Conservation (phyloP, 2,329 filamentous ascomycete genomes). For the Monosporascus ibericus region DNA sequence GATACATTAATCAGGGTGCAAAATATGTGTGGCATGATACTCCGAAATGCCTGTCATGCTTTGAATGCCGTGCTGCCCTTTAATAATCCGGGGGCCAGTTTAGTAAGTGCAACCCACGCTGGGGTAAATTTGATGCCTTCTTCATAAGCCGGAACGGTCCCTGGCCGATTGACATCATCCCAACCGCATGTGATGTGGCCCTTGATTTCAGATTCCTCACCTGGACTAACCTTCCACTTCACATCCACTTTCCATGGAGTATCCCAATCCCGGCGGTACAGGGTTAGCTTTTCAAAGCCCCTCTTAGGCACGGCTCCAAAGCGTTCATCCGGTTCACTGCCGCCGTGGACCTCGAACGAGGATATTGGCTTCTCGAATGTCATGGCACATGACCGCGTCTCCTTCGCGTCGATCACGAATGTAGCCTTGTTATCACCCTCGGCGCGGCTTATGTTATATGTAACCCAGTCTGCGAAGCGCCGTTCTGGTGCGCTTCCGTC, state of each 20-base stretch:
- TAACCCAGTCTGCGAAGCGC: slow-evolving; percentile 54
- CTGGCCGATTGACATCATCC: slow-evolving; percentile 73
- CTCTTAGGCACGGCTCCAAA: slow-evolving; percentile 58
- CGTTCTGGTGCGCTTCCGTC: slow-evolving; percentile 34
- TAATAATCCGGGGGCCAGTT: slow-evolving; percentile 70
- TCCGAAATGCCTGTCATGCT: slow-evolving; percentile 29
- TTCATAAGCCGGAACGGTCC: slow-evolving; percentile 74
- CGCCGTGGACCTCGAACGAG: slow-evolving; percentile 57
- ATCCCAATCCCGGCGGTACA: slow-evolving; percentile 80
- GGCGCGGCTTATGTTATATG: slow-evolving; percentile 49
- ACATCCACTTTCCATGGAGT: slow-evolving; percentile 72
- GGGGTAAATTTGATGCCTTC: slow-evolving; percentile 74
- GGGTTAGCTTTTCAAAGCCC: slow-evolving; percentile 61
- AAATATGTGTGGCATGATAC: neutral
- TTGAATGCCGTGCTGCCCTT: slow-evolving; percentile 69
- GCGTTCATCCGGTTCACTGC: slow-evolving; percentile 52
- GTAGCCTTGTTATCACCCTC: slow-evolving; percentile 43
- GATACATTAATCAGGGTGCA: neutral
- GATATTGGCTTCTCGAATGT: slow-evolving; percentile 63
- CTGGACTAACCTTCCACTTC: slow-evolving; percentile 46
- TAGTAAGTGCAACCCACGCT: slow-evolving; percentile 71
- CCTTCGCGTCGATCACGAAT: slow-evolving; percentile 62
- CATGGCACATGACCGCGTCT: slow-evolving; percentile 75
- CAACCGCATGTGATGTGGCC: slow-evolving; percentile 74
- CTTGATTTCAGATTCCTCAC: slow-evolving; percentile 37